Base-by-base conservation (phyloP, 2,329 filamentous ascomycete species). In the Pseudohalonectria lignicola region DNA sequence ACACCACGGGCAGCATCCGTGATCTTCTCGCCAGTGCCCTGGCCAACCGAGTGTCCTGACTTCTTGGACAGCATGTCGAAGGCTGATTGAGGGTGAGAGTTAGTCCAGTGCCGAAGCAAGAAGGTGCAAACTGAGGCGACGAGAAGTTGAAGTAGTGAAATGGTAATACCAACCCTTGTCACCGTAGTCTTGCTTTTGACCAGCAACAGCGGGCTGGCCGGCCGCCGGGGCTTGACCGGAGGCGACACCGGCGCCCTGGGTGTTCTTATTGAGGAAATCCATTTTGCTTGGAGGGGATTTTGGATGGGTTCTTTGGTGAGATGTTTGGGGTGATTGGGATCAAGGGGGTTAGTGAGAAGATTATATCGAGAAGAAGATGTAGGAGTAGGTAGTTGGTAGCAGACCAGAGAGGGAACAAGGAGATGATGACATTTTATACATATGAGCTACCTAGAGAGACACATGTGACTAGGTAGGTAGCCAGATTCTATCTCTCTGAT, bases 1-100 rank as follows among this genome's bases (percentile, higher is more conserved):
- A 44, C 41, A 13, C 41, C 39, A 15, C 61, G 57, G 7, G 47
- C 45, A 10, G 44, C 50, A 36, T 59, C 54, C 31, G 56, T 58
- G 43, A 57, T 53, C 49, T 56, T 56, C 51, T 58, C 54, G 34
- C 42, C 37, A 10, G 47, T 50, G 33, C 44, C 39, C 34, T 34
- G 36, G 43, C 47, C 39, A 17, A 52, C 28, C 6, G 28, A 25
- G 41, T 49, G 48, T 41, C 49, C 49, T 2, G 47, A 21, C 46
- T 52, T 52, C 44, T 52, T 52, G 40, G 47, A 19, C 1, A 48
- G 10, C 19, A 48, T 43, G 37, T 49, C 46, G 25, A 52, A 50
- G 12, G 49, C 40, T 39, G 18, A 5, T 5, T 18, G 10, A 15
- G 9, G 26, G 31, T 17, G 17, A 17, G 7, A 39, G 29, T 17